Conservation (phyloP, 441 rosid species). For the Erodium trifolium region DNA sequence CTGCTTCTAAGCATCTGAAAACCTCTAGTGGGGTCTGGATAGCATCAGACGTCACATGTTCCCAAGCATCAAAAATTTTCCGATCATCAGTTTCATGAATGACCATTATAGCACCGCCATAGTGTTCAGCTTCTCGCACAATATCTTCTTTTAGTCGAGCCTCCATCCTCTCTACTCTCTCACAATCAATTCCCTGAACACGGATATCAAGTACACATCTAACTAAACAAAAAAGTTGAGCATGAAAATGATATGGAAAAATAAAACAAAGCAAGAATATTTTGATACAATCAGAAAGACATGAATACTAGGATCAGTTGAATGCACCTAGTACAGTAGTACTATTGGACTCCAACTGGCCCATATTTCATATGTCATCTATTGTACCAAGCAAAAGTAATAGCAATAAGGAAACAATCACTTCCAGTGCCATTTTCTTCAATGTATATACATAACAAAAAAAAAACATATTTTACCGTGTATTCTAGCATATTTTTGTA, state of each 20-base stretch:
- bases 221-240: neutral
- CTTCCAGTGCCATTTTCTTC: constrained; percentile 7
- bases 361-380: neutral
- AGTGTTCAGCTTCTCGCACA: constrained; percentile 77
- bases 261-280: neutral
- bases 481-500: constrained; percentile 96
- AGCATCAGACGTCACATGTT: constrained; percentile 64
- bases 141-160: constrained; percentile 97
- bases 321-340: neutral
- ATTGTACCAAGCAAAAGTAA: neutral
- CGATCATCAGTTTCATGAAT: constrained; percentile 88
- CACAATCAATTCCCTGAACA: constrained; percentile 87
- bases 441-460: neutral
- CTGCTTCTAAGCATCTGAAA: constrained; percentile 72
- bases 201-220: constrained; percentile 19
- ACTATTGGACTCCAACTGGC: neutral
- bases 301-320: constrained; percentile 8
- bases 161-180: constrained; percentile 97
- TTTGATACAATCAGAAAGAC: neutral
- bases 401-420: constrained; percentile 3
- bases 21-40: constrained; percentile 96
- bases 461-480: constrained; percentile 44
- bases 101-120: constrained; percentile 94
- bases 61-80: constrained; percentile 93
- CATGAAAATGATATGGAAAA: constrained; percentile 10